A percentile compares a stretch with the other conserved stretches of the same genome.
Conservation (phyloP, 805 yeast species). For the Tetrapisispora pingtungensis region DNA sequence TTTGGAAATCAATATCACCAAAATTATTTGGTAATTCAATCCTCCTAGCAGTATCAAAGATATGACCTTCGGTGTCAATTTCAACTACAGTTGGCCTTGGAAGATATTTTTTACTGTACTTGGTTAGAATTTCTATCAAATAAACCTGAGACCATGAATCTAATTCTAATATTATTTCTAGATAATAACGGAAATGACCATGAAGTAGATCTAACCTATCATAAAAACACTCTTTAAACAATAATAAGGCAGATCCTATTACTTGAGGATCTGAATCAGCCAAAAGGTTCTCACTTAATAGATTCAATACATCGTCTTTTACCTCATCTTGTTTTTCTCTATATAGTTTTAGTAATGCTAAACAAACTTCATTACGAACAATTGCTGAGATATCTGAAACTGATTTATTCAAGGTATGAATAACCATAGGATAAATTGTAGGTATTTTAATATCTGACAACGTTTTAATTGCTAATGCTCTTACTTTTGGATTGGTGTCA, state of each 20-base stretch:
- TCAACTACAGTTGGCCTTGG: slow-evolving; percentile 40
- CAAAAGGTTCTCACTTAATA: slow-evolving; percentile 41
- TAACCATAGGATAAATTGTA: slow-evolving; percentile 69
- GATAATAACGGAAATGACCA: slow-evolving; percentile 51
- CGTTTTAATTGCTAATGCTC: slow-evolving; percentile 69
- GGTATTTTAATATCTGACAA: slow-evolving; percentile 76
- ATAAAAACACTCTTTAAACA: slow-evolving; percentile 44
- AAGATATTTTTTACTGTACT: slow-evolving; percentile 54
- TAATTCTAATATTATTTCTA: slow-evolving; percentile 38
- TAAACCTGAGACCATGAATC: slow-evolving; percentile 66
- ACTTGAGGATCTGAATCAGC: slow-evolving; percentile 61
- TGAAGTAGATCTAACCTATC: slow-evolving; percentile 60
- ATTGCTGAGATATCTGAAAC: slow-evolving; percentile 60
- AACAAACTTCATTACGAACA: slow-evolving; percentile 73
- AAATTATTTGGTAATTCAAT: slow-evolving; percentile 37
- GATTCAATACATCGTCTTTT: slow-evolving; percentile 39
- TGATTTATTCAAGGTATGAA: slow-evolving; percentile 61
- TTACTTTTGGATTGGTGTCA: slow-evolving; percentile 55
- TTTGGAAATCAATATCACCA: slow-evolving; percentile 30
- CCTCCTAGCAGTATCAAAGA: slow-evolving; percentile 9
- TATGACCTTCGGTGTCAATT: slow-evolving; percentile 19
- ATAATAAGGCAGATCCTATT: slow-evolving; percentile 54
- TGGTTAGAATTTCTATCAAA: slow-evolving; percentile 51
- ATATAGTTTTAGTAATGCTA: slow-evolving; percentile 55
- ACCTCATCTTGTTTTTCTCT: slow-evolving; percentile 34